phyloP scores from a whole-genome alignment of 768 basidiomycete species.

The Erythrobasidium yunnanense region DNA sequence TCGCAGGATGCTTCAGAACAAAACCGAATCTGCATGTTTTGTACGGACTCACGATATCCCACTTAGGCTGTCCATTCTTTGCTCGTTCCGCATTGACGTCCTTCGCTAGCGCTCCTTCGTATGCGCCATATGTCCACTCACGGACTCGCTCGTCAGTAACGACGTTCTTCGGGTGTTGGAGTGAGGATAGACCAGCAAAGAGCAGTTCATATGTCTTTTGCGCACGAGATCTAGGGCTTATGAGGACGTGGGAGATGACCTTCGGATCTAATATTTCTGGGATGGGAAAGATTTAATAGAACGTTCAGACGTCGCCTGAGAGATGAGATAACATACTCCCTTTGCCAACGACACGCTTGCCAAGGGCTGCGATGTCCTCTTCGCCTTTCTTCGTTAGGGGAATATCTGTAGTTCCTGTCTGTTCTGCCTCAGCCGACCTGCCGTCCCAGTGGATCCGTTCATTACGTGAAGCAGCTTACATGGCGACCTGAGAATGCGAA shows the following conservation, averaged over 20 bases:
- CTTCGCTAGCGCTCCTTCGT: slow-evolving; percentile 68
- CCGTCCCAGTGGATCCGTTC: not conserved
- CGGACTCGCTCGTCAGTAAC: slow-evolving; percentile 54
- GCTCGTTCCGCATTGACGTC: slow-evolving; percentile 55
- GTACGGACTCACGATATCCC: slow-evolving; percentile 35
- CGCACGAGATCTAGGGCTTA: slow-evolving; percentile 81
- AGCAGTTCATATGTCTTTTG: slow-evolving; percentile 74
- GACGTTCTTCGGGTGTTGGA: slow-evolving; percentile 47
- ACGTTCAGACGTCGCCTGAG: not conserved
- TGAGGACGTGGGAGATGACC: slow-evolving; percentile 60
- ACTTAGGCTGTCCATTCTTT: slow-evolving; percentile 26
- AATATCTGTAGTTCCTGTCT: slow-evolving; percentile 81
- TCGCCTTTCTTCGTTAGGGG: slow-evolving; percentile 70
- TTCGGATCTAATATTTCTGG: slow-evolving; percentile 66
- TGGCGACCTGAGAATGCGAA: not conserved
- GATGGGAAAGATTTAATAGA: not conserved
- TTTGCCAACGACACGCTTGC: slow-evolving; percentile 58
- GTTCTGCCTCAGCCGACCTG: slow-evolving; percentile 1
- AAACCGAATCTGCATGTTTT: not conserved
- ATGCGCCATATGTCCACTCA: slow-evolving; percentile 85
- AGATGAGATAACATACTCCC: slow-evolving; percentile 51
- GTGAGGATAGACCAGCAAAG: slow-evolving; percentile 47
- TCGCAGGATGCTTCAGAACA: too few species aligned
- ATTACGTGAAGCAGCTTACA: not conserved
- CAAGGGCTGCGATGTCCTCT: slow-evolving; percentile 56